A percentile compares a stretch with the other conserved stretches of the same genome.
Conservation (phyloP, 139 green algal species). For the Coelastrella sp. region DNA sequence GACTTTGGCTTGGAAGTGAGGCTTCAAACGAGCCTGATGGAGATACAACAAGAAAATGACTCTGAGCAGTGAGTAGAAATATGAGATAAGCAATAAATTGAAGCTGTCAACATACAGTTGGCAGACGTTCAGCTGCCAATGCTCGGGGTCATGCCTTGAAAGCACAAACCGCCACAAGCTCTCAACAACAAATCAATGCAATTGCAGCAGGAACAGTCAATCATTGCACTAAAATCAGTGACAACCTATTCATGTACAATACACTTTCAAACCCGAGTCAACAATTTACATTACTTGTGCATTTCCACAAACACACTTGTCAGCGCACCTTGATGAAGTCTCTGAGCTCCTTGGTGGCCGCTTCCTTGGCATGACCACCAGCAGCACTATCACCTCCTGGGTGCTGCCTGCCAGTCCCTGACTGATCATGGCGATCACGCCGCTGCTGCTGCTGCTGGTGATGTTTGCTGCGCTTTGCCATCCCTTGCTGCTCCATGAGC, state of each 20-base stretch:
- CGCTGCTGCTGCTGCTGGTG: neutral
- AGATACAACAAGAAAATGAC: neutral
- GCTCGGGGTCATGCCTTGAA: too few species aligned
- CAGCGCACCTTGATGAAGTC: constrained; percentile 7
- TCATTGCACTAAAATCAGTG: too few species aligned
- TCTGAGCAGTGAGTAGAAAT: too few species aligned
- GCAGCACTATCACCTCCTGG: neutral
- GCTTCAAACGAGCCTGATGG: constrained; percentile 43
- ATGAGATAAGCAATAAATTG: too few species aligned
- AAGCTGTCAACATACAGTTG: neutral
- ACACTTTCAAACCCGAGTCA: neutral
- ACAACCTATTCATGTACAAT: neutral
- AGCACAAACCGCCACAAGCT: too few species aligned
- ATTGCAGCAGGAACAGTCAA: too few species aligned
- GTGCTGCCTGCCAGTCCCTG: neutral
- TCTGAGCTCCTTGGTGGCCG: constrained; percentile 17
- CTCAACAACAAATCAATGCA: too few species aligned
- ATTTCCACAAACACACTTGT: neutral
- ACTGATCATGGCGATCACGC: neutral
- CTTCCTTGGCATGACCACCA: constrained; percentile 19
- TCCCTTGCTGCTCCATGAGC: neutral
- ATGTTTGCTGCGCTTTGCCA: neutral
- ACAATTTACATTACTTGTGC: neutral
- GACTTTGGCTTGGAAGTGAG: constrained; percentile 46
- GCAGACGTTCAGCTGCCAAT: neutral